A percentile compares a stretch with the other conserved stretches of the same genome.
These are phyloP conservation scores for Verruconis gallopava DNA, from an alignment of 2,329 filamentous ascomycete genomes.

Conservation along the genomic window DNA sequence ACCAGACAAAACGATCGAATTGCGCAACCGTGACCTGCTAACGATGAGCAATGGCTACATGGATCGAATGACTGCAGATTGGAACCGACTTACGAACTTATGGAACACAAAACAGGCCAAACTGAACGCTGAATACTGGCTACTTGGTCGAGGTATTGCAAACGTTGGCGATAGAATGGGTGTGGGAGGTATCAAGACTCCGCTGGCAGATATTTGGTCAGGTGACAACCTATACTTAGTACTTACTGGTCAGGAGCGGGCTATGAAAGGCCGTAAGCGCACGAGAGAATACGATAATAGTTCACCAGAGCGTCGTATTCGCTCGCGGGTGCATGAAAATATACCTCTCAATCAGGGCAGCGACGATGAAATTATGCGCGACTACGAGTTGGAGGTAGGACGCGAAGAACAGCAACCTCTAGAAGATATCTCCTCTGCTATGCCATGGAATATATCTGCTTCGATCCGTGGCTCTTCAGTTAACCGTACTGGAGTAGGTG, in stretches of 20 bases:
- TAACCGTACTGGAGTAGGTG: slow-evolving; percentile 29
- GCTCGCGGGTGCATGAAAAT: slow-evolving; percentile 19
- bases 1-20: slow-evolving; percentile 36
- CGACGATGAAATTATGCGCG: slow-evolving; percentile 17
- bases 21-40: slow-evolving; percentile 43
- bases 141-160: slow-evolving; percentile 44
- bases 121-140: slow-evolving; percentile 49
- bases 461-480: slow-evolving; percentile 40
- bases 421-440: slow-evolving; percentile 51
- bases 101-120: slow-evolving; percentile 37
- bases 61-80: slow-evolving; percentile 43
- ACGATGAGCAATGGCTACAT: slow-evolving; percentile 47
- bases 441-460: slow-evolving; percentile 55
- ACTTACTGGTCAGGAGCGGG: slow-evolving; percentile 27
- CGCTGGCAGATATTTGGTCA: slow-evolving; percentile 43
- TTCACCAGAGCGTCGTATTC: slow-evolving; percentile 20
- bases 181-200: slow-evolving; percentile 28
- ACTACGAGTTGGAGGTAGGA: slow-evolving; percentile 50
- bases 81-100: slow-evolving; percentile 14
- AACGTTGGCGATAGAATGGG: slow-evolving; percentile 37
- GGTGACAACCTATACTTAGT: slow-evolving; percentile 41
- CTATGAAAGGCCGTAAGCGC: slow-evolving; percentile 19
- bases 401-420: slow-evolving; percentile 50
- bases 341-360: slow-evolving; percentile 18
- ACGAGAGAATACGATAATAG: slow-evolving; percentile 16